Percentiles rank a stretch among this genome's conserved stretches.
Conservation (phyloP, 2,329 filamentous ascomycete genomes). For the Stachybotrys echinatus region DNA sequence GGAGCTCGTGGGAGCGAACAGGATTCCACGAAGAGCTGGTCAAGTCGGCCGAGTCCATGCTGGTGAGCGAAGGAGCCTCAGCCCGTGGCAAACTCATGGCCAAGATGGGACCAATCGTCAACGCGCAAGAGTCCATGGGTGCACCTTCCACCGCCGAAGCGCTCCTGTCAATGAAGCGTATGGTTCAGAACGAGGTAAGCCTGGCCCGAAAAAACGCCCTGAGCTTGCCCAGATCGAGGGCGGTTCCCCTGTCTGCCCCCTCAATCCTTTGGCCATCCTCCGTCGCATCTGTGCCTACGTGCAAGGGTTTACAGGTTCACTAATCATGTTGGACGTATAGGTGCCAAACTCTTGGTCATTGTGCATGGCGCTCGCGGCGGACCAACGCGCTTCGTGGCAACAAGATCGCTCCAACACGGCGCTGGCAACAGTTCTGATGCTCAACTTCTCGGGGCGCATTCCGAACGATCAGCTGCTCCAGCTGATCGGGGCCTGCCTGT, state of each 20-base stretch:
- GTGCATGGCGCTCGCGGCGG: conserved; percentile 14
- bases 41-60: conserved; percentile 13
- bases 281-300: too few species aligned
- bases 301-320: too few species aligned
- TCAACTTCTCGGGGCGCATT: conserved; percentile 17
- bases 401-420: conserved; percentile 17
- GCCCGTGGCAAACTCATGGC: conserved; percentile 5
- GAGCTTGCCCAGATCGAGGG: too few species aligned
- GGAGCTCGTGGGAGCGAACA: conserved; percentile 17
- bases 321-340: conserved; percentile 5
- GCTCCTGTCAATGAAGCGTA: conserved; percentile 11
- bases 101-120: conserved; percentile 10
- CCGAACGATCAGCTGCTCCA: conserved; percentile 17
- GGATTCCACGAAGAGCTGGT: conserved; percentile 21
- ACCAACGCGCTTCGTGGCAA: conserved; percentile 9
- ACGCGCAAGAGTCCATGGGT: conserved; percentile 8
- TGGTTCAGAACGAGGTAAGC: conserved; percentile 16
- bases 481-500: conserved; percentile 18
- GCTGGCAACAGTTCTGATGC: conserved; percentile 16
- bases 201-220: too few species aligned
- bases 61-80: conserved; percentile 9
- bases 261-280: background rate
- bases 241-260: background rate
- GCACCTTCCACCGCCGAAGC: conserved; percentile 5
- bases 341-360: conserved; percentile 20